Conservation (phyloP, 345 rosid species). For the Theobroma cacao region DNA sequence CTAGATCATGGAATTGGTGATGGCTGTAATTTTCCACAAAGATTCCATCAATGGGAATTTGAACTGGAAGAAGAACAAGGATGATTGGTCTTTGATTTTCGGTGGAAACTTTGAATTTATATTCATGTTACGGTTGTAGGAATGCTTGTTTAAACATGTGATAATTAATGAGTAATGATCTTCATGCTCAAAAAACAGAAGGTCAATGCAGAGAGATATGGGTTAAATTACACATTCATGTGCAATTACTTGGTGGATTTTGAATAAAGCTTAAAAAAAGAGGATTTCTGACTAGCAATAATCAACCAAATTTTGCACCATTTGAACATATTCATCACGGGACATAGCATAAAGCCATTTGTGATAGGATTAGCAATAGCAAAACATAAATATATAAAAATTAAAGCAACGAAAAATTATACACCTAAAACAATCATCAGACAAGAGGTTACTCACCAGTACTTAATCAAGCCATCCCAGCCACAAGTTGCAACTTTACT, state of each 20-base stretch:
- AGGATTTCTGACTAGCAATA: background rate
- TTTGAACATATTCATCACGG: background rate
- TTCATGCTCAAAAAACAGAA: background rate
- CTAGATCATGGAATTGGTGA: background rate
- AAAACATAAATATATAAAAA: background rate
- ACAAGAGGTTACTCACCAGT: slow-evolving; percentile 60
- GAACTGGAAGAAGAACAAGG: background rate
- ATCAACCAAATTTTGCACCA: background rate
- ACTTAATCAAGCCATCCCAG: slow-evolving; percentile 98
- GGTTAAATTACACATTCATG: background rate
- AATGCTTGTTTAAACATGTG: background rate
- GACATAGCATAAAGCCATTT: background rate
- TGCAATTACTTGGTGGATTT: background rate
- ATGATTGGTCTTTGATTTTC: background rate
- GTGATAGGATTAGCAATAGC: background rate
- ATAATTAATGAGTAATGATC: background rate
- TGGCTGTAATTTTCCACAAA: background rate
- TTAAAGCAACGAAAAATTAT: background rate
- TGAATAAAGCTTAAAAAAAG: background rate
- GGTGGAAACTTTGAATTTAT: background rate
- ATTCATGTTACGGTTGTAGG: background rate
- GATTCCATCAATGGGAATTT: background rate
- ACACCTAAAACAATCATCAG: background rate
- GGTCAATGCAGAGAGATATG: background rate
- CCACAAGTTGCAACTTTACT: slow-evolving; percentile 99